Evolutionary conservation across 352 stramenopile species (phyloP).

Genomic region (Globisporangium ultimum): DNA sequence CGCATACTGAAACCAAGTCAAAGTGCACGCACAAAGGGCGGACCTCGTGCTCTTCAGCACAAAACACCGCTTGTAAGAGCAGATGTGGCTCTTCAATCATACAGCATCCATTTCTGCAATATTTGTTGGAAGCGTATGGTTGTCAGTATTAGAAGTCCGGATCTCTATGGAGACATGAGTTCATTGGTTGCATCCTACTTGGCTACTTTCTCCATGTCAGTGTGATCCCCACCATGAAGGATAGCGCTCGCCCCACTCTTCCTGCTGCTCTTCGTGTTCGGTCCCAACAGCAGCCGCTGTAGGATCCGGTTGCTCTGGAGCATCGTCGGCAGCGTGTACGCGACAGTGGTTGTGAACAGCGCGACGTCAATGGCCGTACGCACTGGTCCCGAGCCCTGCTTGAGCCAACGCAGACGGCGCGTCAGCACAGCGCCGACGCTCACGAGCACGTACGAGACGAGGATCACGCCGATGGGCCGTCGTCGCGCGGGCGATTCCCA

Average conservation of each 20-base stretch:
- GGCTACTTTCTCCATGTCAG: not conserved
- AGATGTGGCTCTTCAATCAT: too few relatives aligned
- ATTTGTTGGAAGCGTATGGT: too few relatives aligned
- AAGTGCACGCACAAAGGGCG: too few relatives aligned
- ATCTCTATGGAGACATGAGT: too few relatives aligned
- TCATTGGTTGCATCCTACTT: too few relatives aligned
- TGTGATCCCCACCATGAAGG: not conserved
- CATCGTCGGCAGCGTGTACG: constrained; percentile 34
- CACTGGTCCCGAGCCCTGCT: constrained; percentile 23
- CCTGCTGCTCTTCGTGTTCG: not conserved
- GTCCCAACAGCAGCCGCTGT: constrained; percentile 23
- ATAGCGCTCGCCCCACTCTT: not conserved
- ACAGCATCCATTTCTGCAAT: too few relatives aligned
- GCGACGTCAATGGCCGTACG: constrained; percentile 36
- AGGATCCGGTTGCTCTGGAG: constrained; percentile 28
- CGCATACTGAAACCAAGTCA: too few relatives aligned
- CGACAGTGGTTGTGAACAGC: constrained; percentile 28
- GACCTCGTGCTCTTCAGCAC: too few relatives aligned
- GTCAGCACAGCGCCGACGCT: constrained; percentile 43
- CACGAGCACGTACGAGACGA: constrained; percentile 56
- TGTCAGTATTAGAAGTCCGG: too few relatives aligned
- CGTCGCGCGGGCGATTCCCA: constrained; percentile 46
- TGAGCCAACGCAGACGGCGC: constrained; percentile 30
- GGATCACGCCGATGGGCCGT: constrained; percentile 53
- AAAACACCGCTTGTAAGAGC: too few relatives aligned